Base-by-base conservation (phyloP, 495 filamentous ascomycete species). In the Aspergillus sclerotiicarbonarius region DNA sequence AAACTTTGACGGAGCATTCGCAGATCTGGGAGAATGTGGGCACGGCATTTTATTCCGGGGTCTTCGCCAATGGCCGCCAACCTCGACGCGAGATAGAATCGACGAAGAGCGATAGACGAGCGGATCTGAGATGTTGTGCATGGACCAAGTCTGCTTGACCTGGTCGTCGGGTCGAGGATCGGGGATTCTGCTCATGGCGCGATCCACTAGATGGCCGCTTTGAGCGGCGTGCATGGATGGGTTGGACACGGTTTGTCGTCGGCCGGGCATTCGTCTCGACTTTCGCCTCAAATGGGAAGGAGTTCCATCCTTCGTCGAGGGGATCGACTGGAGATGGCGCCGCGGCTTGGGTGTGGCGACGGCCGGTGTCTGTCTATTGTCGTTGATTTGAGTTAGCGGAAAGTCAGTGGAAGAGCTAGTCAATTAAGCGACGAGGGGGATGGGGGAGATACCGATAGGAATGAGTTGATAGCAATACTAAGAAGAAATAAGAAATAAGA, bases 141-240 rank as follows among this genome's bases (percentile, higher is more conserved):
- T 18, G 44, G 44, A 21, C 44, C 25, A 46, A 46, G 44, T n/a
- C 15, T 18, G 44, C 44, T 46, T 46, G 44, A 9, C 44, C 44
- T 21, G 44, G 44, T 46, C 7, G 25, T 46, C 44, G 44, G 44
- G 44, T 46, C 44, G 18, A 20, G 19, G 44, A 9, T 46, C 25
- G 44, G 18, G 16, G 44, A 46, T 46, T 46, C 44, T 21, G 10
- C 21, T n/a, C n/a, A n/a, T n/a, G n/a, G n/a, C n/a, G n/a, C 44
- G 44, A 46, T 46, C 44, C 44, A 46, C 44, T 46, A n/a, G 44
- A 46, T 46, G 44, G 25, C 44, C 44, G 44, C 25, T 46, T 46
- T 21, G 10, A 46, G 44, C 44, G 44, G 16, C 44, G 44, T 46
- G 44, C 44, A 46, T 20, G 18, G 44, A 21, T 45, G 41, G 41